phyloP scores from a whole-genome alignment of 2,329 filamentous ascomycete species.

The Fusarium torreyae region DNA sequence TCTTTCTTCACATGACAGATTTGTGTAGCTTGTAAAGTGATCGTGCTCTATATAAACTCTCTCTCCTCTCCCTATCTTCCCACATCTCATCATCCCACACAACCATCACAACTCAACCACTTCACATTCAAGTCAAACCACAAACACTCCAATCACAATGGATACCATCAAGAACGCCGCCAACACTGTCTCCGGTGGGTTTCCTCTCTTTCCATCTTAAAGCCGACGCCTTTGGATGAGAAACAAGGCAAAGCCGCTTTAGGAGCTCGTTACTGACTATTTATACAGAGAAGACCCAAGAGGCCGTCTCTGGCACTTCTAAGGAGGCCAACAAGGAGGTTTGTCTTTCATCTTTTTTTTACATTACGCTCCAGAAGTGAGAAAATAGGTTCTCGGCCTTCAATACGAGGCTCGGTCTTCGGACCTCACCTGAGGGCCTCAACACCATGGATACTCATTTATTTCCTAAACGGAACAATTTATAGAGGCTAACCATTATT shows the following conservation, averaged over 20 bases:
- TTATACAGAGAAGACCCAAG: constrained; percentile 67
- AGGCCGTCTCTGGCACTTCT: constrained; percentile 68
- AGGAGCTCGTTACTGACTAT: too few species aligned
- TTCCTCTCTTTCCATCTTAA: too few species aligned
- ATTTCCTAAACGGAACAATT: too few species aligned
- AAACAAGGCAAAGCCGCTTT: too few species aligned
- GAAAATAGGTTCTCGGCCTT: too few species aligned
- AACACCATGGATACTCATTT: too few species aligned
- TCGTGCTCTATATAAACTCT: constrained; percentile 44
- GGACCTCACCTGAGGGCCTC: too few species aligned
- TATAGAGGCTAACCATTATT: too few species aligned
- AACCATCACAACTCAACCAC: constrained; percentile 14
- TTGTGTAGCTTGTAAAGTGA: constrained; percentile 21
- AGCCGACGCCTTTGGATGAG: too few species aligned
- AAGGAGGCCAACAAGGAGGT: constrained; percentile 79
- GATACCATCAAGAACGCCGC: constrained; percentile 72
- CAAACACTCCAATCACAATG: constrained; percentile 58
- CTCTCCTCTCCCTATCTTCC: neutral
- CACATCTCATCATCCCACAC: constrained; percentile 26
- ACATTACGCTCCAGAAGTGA: too few species aligned
- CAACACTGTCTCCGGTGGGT: constrained; percentile 72
- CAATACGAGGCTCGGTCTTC: too few species aligned
- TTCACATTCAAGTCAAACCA: constrained; percentile 10
- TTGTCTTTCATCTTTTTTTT: too few species aligned
- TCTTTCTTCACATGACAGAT: constrained; percentile 39